Evolutionary conservation across 2,329 filamentous ascomycete species (phyloP).

Genomic region (Rhinocladiella similis): DNA sequence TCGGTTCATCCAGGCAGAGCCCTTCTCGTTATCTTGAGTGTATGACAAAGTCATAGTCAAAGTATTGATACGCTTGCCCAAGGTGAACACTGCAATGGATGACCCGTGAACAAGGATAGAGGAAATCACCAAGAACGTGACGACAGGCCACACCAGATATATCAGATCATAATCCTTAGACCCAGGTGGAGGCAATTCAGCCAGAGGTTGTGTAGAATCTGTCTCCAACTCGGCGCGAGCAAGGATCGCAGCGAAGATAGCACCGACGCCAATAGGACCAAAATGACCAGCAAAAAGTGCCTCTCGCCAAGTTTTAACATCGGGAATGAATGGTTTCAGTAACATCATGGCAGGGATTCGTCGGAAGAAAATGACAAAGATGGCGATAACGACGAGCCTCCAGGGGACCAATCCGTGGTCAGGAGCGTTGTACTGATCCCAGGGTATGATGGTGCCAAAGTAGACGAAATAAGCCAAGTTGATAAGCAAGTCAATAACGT

Average conservation of each 20-base stretch:
- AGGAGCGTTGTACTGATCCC: slow-evolving; percentile 81
- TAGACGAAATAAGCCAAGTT: slow-evolving; percentile 99
- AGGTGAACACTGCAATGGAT: slow-evolving; percentile 95
- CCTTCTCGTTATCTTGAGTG: slow-evolving; percentile 83
- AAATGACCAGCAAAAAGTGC: slow-evolving; percentile 97
- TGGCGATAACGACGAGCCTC: slow-evolving; percentile 88
- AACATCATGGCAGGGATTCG: slow-evolving; percentile 92
- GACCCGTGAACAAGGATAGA: slow-evolving; percentile 97
- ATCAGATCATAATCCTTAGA: slow-evolving; percentile 70
- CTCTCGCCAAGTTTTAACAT: slow-evolving; percentile 97
- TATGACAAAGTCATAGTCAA: slow-evolving; percentile 94
- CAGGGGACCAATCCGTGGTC: slow-evolving; percentile 77
- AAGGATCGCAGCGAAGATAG: slow-evolving; percentile 91
- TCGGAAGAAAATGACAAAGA: slow-evolving; percentile 92
- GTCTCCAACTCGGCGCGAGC: slow-evolving; percentile 88
- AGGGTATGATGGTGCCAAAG: slow-evolving; percentile 94
- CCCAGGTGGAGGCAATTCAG: slow-evolving; percentile 53
- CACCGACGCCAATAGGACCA: slow-evolving; percentile 93
- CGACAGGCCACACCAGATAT: slow-evolving; percentile 90
- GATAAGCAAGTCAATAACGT: slow-evolving; percentile 95
- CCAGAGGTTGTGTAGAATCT: slow-evolving; percentile 70
- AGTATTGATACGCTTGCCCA: slow-evolving; percentile 98
- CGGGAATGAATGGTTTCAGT: slow-evolving; percentile 89
- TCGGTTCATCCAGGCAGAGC: slow-evolving; percentile 91
- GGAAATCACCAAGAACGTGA: slow-evolving; percentile 87